These are phyloP conservation scores for Westerdykella sp. DNA, from an alignment of 2,329 filamentous ascomycete genomes.

Conservation along the genomic window DNA sequence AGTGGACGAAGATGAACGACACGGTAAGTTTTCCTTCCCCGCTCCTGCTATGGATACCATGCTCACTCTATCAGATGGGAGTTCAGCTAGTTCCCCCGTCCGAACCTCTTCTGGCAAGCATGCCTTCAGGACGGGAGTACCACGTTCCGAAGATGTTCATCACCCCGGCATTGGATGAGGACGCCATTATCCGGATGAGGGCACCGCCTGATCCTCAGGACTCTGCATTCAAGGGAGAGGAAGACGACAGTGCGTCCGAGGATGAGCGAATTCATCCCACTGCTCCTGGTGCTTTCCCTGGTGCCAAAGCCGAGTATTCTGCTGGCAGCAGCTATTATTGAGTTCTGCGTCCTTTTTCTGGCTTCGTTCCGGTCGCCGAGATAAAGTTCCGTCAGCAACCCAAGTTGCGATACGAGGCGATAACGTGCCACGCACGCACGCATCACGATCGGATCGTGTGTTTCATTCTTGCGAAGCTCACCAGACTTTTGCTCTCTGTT, in stretches of 20 bases:
- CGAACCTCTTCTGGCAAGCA: constrained; percentile 64
- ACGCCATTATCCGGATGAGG: constrained; percentile 55
- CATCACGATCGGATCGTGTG: too few relatives aligned
- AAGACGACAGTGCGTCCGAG: constrained; percentile 27
- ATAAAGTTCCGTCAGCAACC: too few relatives aligned
- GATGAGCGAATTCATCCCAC: constrained; percentile 25
- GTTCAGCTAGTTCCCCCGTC: constrained; percentile 69
- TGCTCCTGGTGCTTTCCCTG: constrained; percentile 34
- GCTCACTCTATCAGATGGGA: constrained; percentile 55
- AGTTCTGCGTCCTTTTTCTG: constrained; percentile 2
- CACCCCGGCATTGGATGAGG: constrained; percentile 58
- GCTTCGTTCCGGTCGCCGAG: too few relatives aligned
- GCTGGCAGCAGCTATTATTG: constrained; percentile 28
- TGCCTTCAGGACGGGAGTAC: constrained; percentile 86
- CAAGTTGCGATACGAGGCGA: too few relatives aligned
- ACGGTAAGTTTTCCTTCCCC: constrained; percentile 54
- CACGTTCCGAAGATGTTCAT: constrained; percentile 64
- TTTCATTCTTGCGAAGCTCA: too few relatives aligned
- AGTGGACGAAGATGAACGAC: constrained; percentile 91
- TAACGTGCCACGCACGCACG: too few relatives aligned
- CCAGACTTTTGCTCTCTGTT: too few relatives aligned
- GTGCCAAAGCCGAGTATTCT: constrained; percentile 28
- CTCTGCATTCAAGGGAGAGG: constrained; percentile 26
- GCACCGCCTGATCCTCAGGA: constrained; percentile 50
- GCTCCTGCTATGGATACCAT: not conserved